A percentile compares a stretch with the other conserved stretches of the same genome.
phyloP scores from a whole-genome alignment of 768 basidiomycete species.

The Hericium erinaceus region DNA sequence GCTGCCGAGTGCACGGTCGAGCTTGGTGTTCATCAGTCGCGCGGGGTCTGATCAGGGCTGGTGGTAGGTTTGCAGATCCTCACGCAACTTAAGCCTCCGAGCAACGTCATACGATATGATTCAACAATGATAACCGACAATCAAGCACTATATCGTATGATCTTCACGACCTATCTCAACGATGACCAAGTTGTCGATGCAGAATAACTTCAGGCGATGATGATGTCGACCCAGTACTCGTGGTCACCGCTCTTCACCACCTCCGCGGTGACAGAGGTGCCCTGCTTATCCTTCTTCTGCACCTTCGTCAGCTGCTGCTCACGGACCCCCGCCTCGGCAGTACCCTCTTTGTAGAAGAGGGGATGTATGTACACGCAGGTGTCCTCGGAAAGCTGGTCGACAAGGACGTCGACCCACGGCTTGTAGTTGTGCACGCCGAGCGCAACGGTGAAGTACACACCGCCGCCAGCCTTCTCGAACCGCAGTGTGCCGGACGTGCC shows the following conservation, averaged over 20 bases:
- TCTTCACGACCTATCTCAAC: too few relatives aligned
- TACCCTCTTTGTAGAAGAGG: background rate
- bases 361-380: background rate
- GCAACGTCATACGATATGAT: too few relatives aligned
- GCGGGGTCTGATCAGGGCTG: too few relatives aligned
- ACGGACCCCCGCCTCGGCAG: background rate
- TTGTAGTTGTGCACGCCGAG: background rate
- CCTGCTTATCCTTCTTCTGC: background rate
- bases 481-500: background rate
- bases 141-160: too few relatives aligned
- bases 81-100: too few relatives aligned
- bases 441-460: background rate
- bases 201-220: background rate
- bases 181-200: too few relatives aligned
- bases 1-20: too few relatives aligned
- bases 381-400: background rate
- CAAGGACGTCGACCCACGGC: background rate
- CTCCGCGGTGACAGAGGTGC: background rate
- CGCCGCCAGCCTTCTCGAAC: background rate
- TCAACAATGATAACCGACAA: too few relatives aligned
- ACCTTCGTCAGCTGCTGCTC: background rate
- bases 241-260: constrained; percentile 1
- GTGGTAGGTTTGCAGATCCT: too few relatives aligned
- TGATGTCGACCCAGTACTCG: background rate
- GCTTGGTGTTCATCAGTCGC: too few relatives aligned